Evolutionary conservation across 1,284 basidiomycete species (phyloP).

Genomic region (Meripilus lineatus): DNA sequence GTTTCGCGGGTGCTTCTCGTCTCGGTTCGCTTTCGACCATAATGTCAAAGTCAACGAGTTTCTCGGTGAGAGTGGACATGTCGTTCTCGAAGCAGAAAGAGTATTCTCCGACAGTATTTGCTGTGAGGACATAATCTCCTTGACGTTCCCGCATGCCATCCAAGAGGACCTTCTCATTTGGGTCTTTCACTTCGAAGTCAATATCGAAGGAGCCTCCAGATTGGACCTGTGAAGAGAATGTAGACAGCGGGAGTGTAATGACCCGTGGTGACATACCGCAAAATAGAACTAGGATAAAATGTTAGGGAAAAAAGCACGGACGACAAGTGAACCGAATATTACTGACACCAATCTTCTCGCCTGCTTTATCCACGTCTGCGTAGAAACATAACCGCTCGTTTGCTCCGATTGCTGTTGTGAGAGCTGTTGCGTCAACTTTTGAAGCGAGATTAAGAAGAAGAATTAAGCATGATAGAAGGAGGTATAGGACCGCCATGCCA

Average conservation of each 20-base stretch:
- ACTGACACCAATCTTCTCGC: slow-evolving; percentile 85
- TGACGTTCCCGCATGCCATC: slow-evolving; percentile 87
- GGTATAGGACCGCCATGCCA: slow-evolving; percentile 22
- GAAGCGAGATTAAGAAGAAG: slow-evolving; percentile 18
- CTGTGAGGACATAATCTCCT: slow-evolving; percentile 96
- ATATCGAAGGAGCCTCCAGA: slow-evolving; percentile 97
- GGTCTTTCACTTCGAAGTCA: slow-evolving; percentile 91
- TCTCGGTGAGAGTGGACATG: slow-evolving; percentile 85
- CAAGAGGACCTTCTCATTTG: slow-evolving; percentile 81
- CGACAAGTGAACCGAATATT: slow-evolving; percentile 1
- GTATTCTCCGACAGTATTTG: slow-evolving; percentile 92
- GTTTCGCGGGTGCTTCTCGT: slow-evolving; percentile 74
- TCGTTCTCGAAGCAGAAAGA: slow-evolving; percentile 99
- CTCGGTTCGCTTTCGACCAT: slow-evolving; percentile 96
- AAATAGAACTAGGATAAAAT: slow-evolving; percentile 44
- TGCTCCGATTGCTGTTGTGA: slow-evolving; percentile 83
- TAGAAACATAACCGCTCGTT: slow-evolving; percentile 94
- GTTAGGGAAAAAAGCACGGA: background rate
- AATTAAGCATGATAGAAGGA: slow-evolving; percentile 16
- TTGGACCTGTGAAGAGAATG: slow-evolving; percentile 65
- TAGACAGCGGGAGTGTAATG: slow-evolving; percentile 22
- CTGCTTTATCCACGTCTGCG: slow-evolving; percentile 92
- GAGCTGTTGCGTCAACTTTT: slow-evolving; percentile 50
- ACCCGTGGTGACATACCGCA: slow-evolving; percentile 33
- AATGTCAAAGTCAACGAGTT: slow-evolving; percentile 95